These are phyloP conservation scores for Cerrena zonata DNA, from an alignment of 1,284 basidiomycete genomes.

Conservation along the genomic window DNA sequence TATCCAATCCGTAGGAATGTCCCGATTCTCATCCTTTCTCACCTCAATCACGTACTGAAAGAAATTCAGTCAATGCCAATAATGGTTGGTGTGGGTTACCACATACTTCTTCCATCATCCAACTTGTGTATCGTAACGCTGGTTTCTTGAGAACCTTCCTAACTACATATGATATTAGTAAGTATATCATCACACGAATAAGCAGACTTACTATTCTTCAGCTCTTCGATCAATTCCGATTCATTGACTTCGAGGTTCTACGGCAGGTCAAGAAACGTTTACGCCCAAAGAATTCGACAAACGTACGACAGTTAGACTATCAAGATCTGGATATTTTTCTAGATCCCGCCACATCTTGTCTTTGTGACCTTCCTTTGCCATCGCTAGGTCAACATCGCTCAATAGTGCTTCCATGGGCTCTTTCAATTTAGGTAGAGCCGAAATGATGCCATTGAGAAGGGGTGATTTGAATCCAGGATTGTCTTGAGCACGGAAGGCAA, in stretches of 20 bases:
- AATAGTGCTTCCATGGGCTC: constrained; percentile 55
- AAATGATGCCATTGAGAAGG: constrained; percentile 70
- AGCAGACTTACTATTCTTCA: constrained; percentile 55
- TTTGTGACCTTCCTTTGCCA: constrained; percentile 67
- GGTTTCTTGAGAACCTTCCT: constrained; percentile 73
- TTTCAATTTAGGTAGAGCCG: constrained; percentile 61
- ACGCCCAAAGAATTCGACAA: constrained; percentile 31
- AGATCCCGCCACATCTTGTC: constrained; percentile 70
- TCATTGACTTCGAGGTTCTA: constrained; percentile 62
- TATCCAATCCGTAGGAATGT: constrained; percentile 76
- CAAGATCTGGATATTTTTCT: constrained; percentile 65
- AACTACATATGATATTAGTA: constrained; percentile 36
- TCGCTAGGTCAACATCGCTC: constrained; percentile 53
- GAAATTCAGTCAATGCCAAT: background rate
- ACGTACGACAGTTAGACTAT: constrained; percentile 41
- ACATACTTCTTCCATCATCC: constrained; percentile 66
- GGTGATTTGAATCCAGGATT: constrained; percentile 56
- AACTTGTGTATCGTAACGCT: constrained; percentile 67
- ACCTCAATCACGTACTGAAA: constrained; percentile 74
- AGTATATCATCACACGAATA: background rate
- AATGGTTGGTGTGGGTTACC: background rate
- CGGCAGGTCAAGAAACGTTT: too few species aligned
- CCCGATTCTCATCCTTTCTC: constrained; percentile 62
- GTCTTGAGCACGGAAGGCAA: constrained; percentile 50
- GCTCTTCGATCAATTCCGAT: constrained; percentile 69